Evolutionary conservation across 208 protist genomes (phyloP).

Genomic region (Trypanosoma platydactyli): DNA sequence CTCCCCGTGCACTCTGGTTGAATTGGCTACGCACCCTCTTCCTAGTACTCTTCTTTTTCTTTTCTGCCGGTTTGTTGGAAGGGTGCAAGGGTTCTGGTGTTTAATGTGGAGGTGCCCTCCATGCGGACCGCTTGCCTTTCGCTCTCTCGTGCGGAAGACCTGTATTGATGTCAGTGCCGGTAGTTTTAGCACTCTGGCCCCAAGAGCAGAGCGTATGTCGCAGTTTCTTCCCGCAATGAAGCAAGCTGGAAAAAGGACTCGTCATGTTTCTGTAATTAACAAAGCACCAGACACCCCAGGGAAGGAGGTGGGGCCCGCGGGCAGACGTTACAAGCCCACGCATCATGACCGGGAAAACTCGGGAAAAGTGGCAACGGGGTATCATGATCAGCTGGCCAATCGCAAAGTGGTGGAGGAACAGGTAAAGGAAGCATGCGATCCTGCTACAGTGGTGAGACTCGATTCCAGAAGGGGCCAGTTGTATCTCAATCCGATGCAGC

Average conservation of each 20-base stretch:
- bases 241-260: background rate
- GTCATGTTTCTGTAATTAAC: background rate
- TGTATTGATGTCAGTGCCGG: background rate
- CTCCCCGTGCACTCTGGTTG: no score
- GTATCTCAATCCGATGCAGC: slow-evolving; percentile 50
- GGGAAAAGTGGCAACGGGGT: background rate
- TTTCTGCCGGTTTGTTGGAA: slow-evolving; percentile 13
- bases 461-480: slow-evolving; percentile 41
- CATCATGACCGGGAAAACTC: slow-evolving; percentile 9
- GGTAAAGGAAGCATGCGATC: slow-evolving; percentile 39
- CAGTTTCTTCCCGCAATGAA: background rate
- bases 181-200: background rate
- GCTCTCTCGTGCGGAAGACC: background rate
- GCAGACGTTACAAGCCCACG: slow-evolving; percentile 12
- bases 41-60: slow-evolving; percentile 14
- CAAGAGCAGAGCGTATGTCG: background rate
- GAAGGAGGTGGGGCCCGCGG: background rate
- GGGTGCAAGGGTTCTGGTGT: slow-evolving; percentile 9
- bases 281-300: background rate
- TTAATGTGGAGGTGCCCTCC: slow-evolving; percentile 1
- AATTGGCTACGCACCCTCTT: slow-evolving; percentile 4
- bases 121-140: background rate
- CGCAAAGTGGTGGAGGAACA: slow-evolving; percentile 20
- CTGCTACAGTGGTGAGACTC: slow-evolving; percentile 49
- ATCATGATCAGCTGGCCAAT: slow-evolving; percentile 13